Evolutionary conservation across 2,329 filamentous ascomycete species (phyloP), one percentile per base, ranked within the genome.

Genomic region (Trichoderma hamatum): DNA sequence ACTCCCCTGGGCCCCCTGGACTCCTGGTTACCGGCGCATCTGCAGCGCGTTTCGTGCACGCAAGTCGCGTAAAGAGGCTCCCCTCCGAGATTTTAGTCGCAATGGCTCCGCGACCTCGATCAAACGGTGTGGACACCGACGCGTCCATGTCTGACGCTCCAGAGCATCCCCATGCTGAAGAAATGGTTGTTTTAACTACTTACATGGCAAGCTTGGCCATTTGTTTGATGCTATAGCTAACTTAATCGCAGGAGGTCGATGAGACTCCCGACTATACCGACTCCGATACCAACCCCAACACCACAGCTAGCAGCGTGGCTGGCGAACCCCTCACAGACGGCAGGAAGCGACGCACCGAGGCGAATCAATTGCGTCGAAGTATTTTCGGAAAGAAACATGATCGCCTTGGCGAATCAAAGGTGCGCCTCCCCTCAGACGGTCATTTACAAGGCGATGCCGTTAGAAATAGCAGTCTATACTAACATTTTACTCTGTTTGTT

Each of bases 321-420:
- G 95, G 94, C 66, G 95, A 97, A 74, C 81, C 83, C 54, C 77
- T 84, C 52, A 82, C 83, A 58, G 95, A 98, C 82, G 94, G 93
- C 34, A 90, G 94, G 64, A 96, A 92, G 83, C 89, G 90, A 77
- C 89, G 95, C 74, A 91, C 93, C 68, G 94, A 97, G 77, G 94
- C 91, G 69, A 93, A 94, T 73, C 91, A 96, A 80, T 86, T 98
- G 76, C 91, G 96, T 68, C 92, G 96, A 79, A 97, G 90, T 79
- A 93, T 97, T 71, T 91, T 97, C 75, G 94, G 94, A 76, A 97
- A 93, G 85, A 97, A 99, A 80, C 96, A 97, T 77, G 93, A 97
- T 76, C 88, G 91, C 65, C 82, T 99, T 9, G 94, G 95, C 76
- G 93, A 97, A 78, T 97, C 92, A 61, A 98, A 97, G 89, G 93